These are phyloP conservation scores for Mortierella alpina DNA, from an alignment of 192 early-diverging fungal species.

Conservation along the genomic window DNA sequence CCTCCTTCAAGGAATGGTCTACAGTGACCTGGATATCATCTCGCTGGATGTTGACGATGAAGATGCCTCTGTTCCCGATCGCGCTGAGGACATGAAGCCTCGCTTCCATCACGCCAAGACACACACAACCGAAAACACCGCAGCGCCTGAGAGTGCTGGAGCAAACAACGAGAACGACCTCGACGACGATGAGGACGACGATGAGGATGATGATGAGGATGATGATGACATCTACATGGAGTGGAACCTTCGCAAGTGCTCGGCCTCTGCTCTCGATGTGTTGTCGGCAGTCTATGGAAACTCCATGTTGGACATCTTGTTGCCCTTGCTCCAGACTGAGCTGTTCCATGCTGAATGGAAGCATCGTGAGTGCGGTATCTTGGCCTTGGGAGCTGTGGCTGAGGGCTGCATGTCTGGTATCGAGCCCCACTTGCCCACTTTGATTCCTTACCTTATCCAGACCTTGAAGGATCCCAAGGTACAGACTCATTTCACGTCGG, in stretches of 20 bases:
- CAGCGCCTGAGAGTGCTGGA: constrained; percentile 38
- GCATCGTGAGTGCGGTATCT: constrained; percentile 92
- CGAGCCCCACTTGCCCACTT: constrained; percentile 86
- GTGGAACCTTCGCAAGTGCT: constrained; percentile 99
- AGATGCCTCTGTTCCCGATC: constrained; percentile 89
- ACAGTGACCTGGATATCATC: constrained; percentile 90
- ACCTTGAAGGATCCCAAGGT: constrained; percentile 86
- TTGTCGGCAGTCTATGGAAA: constrained; percentile 90
- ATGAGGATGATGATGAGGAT: constrained; percentile 89
- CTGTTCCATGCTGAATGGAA: constrained; percentile 90
- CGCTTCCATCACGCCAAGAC: constrained; percentile 88
- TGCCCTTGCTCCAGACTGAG: constrained; percentile 87
- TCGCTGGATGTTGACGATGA: constrained; percentile 84
- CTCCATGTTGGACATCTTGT: constrained; percentile 83
- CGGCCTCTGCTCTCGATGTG: constrained; percentile 95
- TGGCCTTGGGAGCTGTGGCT: constrained; percentile 97
- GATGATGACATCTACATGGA: constrained; percentile 87
- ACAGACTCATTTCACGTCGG: background rate
- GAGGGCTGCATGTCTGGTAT: constrained; percentile 95
- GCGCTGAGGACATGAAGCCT: constrained; percentile 93
- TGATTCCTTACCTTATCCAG: constrained; percentile 87
- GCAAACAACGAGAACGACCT: constrained; percentile 21
- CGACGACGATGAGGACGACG: constrained; percentile 81
- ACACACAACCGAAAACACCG: constrained; percentile 75
- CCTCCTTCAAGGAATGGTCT: constrained; percentile 95